Percentiles rank a stretch among this genome's conserved stretches.
phyloP scores from a whole-genome alignment of 495 filamentous ascomycete species.

The Aspergillus diversus region DNA sequence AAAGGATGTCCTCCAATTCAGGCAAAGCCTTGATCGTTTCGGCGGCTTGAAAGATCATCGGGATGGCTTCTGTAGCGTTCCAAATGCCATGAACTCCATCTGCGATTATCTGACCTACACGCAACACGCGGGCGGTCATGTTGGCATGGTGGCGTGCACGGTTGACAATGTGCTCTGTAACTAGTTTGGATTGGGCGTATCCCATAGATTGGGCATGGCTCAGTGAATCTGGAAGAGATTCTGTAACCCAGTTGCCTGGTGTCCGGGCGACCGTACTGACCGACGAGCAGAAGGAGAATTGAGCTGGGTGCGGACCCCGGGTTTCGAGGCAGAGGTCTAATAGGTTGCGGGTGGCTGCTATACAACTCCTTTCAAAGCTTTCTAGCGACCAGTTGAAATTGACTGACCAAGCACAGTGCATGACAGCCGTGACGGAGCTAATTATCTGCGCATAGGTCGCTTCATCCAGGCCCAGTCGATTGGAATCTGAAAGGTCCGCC shows the following conservation, averaged over 20 bases:
- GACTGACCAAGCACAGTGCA: conserved; percentile 71
- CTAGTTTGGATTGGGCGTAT: conserved; percentile 65
- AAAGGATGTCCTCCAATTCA: conserved; percentile 50
- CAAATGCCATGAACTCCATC: conserved; percentile 58
- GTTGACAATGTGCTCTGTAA: conserved; percentile 57
- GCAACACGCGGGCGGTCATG: conserved; percentile 42
- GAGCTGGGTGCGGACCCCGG: conserved; percentile 29
- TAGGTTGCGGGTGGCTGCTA: conserved; percentile 57
- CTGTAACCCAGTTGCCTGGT: conserved; percentile 42
- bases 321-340: conserved; percentile 52
- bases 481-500: conserved; percentile 37
- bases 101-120: conserved; percentile 62
- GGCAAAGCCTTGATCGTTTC: conserved; percentile 54
- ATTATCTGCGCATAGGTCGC: conserved; percentile 39
- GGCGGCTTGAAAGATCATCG: conserved; percentile 57
- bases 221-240: conserved; percentile 54
- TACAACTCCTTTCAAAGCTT: conserved; percentile 59
- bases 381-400: conserved; percentile 66
- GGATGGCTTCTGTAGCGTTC: conserved; percentile 66
- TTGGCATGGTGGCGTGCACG: conserved; percentile 33
- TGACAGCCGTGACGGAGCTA: conserved; percentile 47
- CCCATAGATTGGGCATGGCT: conserved; percentile 54
- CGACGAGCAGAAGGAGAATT: conserved; percentile 64
- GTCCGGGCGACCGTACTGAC: conserved; percentile 50
- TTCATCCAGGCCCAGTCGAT: conserved; percentile 48